Percentiles rank a stretch among this genome's conserved stretches.
phyloP scores from a whole-genome alignment of 441 rosid genomes.

The Eutrema salsugineum region DNA sequence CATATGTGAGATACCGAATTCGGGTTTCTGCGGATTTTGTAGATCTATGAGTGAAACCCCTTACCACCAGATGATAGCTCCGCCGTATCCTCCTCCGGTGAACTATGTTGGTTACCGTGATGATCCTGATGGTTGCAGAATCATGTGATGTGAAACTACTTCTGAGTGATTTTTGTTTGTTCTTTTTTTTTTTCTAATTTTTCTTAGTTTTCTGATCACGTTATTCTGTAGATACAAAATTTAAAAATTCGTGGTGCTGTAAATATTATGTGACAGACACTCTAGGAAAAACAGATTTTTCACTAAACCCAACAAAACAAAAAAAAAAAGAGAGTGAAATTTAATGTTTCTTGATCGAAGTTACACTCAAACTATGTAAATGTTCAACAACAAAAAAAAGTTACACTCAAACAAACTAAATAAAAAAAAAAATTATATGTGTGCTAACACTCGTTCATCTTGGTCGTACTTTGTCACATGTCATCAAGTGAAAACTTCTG shows the following conservation, averaged over 20 bases:
- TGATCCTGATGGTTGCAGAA: background rate
- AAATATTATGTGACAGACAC: background rate
- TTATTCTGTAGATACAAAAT: background rate
- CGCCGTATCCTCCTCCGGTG: background rate
- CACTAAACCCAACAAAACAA: background rate
- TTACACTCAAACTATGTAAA: background rate
- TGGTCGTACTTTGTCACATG: background rate
- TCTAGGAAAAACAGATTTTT: background rate
- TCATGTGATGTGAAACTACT: conserved; percentile 23
- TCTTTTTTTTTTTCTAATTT: background rate
- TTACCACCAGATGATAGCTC: background rate
- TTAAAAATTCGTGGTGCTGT: background rate
- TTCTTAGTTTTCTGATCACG: background rate
- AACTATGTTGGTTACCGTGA: conserved; percentile 3
- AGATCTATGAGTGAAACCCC: background rate
- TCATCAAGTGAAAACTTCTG: background rate
- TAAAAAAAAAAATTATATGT: background rate
- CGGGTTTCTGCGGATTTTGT: conserved; percentile 29
- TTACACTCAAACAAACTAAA: too few relatives aligned
- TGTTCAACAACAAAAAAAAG: too few relatives aligned
- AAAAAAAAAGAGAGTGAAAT: background rate
- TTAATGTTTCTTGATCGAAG: background rate
- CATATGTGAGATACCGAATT: conserved; percentile 20
- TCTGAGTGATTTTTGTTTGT: background rate
- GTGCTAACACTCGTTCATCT: background rate